A percentile compares a stretch with the other conserved stretches of the same genome.
Conservation (phyloP, 164 flowering plant species). For the Magnolia sinica region DNA sequence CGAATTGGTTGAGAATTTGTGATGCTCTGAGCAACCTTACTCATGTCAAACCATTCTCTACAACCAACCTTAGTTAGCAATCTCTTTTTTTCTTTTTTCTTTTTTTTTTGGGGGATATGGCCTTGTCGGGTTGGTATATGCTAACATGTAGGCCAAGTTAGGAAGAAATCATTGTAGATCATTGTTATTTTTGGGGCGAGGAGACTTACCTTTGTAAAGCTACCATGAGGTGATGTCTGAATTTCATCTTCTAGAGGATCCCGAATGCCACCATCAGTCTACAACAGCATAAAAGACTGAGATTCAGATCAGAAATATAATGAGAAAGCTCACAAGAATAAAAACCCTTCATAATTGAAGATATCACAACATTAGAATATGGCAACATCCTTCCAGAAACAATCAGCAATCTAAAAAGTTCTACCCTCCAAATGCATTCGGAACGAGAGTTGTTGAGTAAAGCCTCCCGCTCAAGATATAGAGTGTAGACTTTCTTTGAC, state of each 20-base stretch:
- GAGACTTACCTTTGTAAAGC: constrained; percentile 65
- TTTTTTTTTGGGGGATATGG: too few species aligned
- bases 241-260: constrained; percentile 48
- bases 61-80: too few species aligned
- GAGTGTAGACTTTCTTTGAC: constrained; percentile 51
- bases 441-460: constrained; percentile 39
- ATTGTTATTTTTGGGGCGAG: too few species aligned
- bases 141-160: too few species aligned
- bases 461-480: constrained; percentile 60
- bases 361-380: neutral
- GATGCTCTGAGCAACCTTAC: too few species aligned
- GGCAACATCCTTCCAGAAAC: neutral
- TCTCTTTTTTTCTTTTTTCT: too few species aligned
- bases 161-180: too few species aligned
- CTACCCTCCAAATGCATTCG: constrained; percentile 62
- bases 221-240: constrained; percentile 51
- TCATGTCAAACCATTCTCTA: too few species aligned
- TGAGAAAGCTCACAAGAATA: neutral
- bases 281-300: constrained; percentile 9
- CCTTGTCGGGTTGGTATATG: too few species aligned
- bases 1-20: too few species aligned
- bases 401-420: neutral
- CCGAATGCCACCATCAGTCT: constrained; percentile 71
- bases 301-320: neutral
- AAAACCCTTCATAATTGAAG: neutral